These are phyloP conservation scores for Jaltomata sinuosa DNA, from an alignment of 257 asterid species.

Conservation along the genomic window DNA sequence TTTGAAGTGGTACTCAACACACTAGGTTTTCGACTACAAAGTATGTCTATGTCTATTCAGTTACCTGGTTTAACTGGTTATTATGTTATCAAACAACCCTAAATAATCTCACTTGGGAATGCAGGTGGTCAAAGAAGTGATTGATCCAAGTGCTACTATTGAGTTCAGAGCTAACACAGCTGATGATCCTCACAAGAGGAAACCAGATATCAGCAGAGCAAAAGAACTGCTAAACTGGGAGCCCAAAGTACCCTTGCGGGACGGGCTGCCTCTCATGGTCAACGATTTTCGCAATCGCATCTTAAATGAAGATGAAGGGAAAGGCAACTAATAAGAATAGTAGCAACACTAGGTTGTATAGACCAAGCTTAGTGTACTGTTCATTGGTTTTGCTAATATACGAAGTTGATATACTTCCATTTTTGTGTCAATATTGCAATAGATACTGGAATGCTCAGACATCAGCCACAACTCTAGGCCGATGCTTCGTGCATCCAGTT, in stretches of 20 bases:
- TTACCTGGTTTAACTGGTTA: neutral
- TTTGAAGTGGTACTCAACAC: neutral
- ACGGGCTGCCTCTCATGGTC: conserved; percentile 87
- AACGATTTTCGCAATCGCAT: conserved; percentile 86
- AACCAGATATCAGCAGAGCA: conserved; percentile 95
- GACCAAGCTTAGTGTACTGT: neutral
- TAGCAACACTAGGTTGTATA: conserved; percentile 4
- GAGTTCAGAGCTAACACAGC: conserved; percentile 89
- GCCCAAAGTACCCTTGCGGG: conserved; percentile 69
- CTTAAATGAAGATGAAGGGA: conserved; percentile 95
- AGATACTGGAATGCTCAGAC: neutral
- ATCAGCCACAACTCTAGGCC: neutral
- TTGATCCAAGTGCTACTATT: conserved; percentile 80
- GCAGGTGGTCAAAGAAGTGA: conserved; percentile 90
- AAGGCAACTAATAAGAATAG: conserved; percentile 37
- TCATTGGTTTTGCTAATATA: neutral
- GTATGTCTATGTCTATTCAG: neutral
- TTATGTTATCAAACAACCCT: neutral
- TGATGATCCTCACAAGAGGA: conserved; percentile 97
- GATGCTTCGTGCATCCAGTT: neutral
- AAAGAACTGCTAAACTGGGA: conserved; percentile 95
- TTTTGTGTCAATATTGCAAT: neutral
- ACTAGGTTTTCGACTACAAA: neutral
- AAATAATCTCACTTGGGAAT: neutral
- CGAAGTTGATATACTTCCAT: neutral